A percentile compares a stretch with the other conserved stretches of the same genome.
Evolutionary conservation across 1,139 yeast genomes (phyloP).

Genomic region (Taphrina pruni): DNA sequence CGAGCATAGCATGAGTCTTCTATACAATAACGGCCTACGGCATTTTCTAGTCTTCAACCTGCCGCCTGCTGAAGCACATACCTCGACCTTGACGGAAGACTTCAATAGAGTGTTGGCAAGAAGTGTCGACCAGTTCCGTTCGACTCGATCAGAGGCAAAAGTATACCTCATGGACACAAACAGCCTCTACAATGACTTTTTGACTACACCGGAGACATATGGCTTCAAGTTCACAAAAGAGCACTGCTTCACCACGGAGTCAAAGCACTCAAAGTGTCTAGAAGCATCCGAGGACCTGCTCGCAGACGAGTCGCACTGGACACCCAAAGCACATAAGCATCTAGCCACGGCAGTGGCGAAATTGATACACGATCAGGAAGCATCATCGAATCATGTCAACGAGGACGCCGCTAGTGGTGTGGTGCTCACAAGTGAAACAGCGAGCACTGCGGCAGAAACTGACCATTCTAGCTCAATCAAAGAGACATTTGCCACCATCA

Average conservation of each 20-base stretch:
- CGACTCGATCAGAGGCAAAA: background rate
- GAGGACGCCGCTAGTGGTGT: background rate
- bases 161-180: constrained; percentile 1
- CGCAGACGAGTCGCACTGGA: constrained; percentile 6
- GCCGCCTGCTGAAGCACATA: background rate
- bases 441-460: background rate
- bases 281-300: background rate
- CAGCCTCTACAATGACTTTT: constrained; percentile 4
- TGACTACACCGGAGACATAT: background rate
- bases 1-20: background rate
- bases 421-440: background rate
- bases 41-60: constrained; percentile 15
- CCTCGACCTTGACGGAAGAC: background rate
- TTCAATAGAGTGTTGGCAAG: constrained; percentile 3
- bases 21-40: constrained; percentile 2
- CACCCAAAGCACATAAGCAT: constrained; percentile 7
- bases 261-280: background rate
- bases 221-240: background rate
- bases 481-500: background rate
- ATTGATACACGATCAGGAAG: background rate
- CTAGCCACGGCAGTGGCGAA: background rate
- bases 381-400: background rate
- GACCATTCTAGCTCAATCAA: background rate
- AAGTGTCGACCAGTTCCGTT: background rate
- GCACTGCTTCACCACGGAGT: background rate